A percentile compares a stretch with the other conserved stretches of the same genome.
Conservation (phyloP, 805 yeast genomes). For the Nakazawaea anatomiae region DNA sequence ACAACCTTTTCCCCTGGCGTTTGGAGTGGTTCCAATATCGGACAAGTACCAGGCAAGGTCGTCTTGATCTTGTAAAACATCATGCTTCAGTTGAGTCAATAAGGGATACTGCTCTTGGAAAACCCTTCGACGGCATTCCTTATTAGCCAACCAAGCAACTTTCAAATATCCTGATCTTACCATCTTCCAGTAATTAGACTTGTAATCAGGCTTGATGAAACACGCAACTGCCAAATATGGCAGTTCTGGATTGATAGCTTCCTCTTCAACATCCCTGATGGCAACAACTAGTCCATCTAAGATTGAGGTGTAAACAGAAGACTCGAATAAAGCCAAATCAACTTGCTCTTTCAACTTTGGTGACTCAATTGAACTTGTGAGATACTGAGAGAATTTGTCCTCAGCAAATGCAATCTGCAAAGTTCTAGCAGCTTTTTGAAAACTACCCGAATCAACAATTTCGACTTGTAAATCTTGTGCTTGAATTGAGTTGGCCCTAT, state of each 20-base stretch:
- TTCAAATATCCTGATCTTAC: conserved; percentile 48
- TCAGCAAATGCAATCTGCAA: conserved; percentile 27
- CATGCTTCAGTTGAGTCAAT: conserved; percentile 40
- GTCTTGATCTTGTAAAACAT: conserved; percentile 36
- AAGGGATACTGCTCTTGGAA: conserved; percentile 46
- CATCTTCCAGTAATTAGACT: conserved; percentile 40
- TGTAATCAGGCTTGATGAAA: conserved; percentile 43
- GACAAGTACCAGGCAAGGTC: conserved; percentile 37
- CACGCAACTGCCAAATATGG: conserved; percentile 48
- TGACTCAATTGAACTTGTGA: conserved; percentile 24
- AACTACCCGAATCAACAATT: conserved; percentile 21
- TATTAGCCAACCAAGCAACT: conserved; percentile 43
- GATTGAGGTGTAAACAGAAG: conserved; percentile 46
- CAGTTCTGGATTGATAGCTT: conserved; percentile 16
- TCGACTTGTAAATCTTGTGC: conserved; percentile 17
- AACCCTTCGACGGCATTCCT: conserved; percentile 41
- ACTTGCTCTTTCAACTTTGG: conserved; percentile 24
- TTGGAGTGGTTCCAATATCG: conserved; percentile 35
- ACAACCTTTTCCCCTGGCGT: conserved; percentile 56
- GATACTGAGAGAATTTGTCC: conserved; percentile 25
- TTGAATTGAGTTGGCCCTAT: not conserved
- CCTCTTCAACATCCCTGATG: conserved; percentile 36
- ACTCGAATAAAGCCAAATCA: conserved; percentile 40
- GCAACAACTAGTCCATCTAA: conserved; percentile 44
- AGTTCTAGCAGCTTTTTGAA: conserved; percentile 28